Conservation (phyloP, 768 basidiomycete species). For the Boletellus emodensis region DNA sequence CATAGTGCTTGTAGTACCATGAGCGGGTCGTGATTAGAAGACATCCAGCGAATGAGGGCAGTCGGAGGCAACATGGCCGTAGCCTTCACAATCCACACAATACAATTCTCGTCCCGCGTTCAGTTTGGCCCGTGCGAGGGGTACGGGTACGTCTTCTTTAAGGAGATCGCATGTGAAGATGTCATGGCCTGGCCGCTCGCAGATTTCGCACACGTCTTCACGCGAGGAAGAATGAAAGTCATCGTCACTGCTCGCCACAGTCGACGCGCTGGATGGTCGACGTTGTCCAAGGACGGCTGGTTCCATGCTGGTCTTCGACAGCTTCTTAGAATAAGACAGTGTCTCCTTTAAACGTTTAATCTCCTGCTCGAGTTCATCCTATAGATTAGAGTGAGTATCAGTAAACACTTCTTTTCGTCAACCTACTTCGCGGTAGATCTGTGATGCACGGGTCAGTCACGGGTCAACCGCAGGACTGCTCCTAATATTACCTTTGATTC, state of each 20-base stretch:
- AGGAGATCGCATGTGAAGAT: conserved; percentile 80
- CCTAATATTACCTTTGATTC: conserved; percentile 72
- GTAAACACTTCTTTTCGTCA: neutral
- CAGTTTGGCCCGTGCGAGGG: conserved; percentile 17
- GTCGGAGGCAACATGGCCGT: conserved; percentile 69
- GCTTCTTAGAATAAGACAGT: conserved; percentile 55
- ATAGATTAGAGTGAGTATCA: conserved; percentile 12
- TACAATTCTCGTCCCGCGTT: conserved; percentile 40
- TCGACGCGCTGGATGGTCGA: conserved; percentile 18
- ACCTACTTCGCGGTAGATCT: conserved; percentile 83
- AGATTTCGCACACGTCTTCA: conserved; percentile 76
- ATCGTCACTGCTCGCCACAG: conserved; percentile 23
- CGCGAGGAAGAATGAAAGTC: conserved; percentile 18
- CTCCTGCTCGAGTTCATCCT: conserved; percentile 88
- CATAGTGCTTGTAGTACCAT: conserved; percentile 3
- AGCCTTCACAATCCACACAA: conserved; percentile 83
- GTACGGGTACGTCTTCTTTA: conserved; percentile 45
- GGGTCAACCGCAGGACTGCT: neutral
- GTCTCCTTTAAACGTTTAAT: conserved; percentile 73
- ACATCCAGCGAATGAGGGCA: conserved; percentile 87
- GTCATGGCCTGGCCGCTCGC: conserved; percentile 81
- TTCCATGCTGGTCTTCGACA: conserved; percentile 45
- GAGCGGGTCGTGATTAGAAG: conserved; percentile 47
- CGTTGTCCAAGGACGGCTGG: conserved; percentile 29
- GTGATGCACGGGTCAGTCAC: conserved; percentile 5